These are phyloP conservation scores for Metschnikowia cubensis DNA, from an alignment of 805 yeast genomes.

Conservation along the genomic window DNA sequence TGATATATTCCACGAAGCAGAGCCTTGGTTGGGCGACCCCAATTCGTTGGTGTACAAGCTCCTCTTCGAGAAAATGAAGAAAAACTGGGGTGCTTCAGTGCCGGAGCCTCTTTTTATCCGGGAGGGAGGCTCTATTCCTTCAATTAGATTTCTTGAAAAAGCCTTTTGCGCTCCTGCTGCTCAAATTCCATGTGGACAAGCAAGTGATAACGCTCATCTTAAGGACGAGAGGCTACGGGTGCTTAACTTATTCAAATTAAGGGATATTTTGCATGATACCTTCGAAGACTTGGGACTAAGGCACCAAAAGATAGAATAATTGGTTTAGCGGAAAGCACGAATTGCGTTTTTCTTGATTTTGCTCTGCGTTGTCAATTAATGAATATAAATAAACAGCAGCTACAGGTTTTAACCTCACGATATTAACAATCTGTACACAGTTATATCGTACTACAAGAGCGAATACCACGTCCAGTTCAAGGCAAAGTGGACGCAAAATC, in stretches of 20 bases:
- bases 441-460: too few species aligned
- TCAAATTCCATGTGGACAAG: slow-evolving; percentile 95
- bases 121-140: slow-evolving; percentile 97
- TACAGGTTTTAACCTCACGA: too few species aligned
- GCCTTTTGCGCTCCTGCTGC: slow-evolving; percentile 84
- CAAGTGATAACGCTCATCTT: slow-evolving; percentile 90
- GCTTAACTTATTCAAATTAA: slow-evolving; percentile 69
- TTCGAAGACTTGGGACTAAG: slow-evolving; percentile 37
- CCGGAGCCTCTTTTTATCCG: slow-evolving; percentile 78
- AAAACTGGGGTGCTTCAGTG: slow-evolving; percentile 60
- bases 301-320: neutral
- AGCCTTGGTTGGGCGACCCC: slow-evolving; percentile 94
- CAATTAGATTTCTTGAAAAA: slow-evolving; percentile 79
- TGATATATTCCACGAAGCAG: slow-evolving; percentile 76
- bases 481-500: too few species aligned
- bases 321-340: neutral
- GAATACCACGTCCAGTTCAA: too few species aligned
- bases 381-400: too few species aligned
- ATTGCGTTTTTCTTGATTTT: too few species aligned
- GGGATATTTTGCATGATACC: slow-evolving; percentile 56
- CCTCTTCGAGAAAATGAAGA: slow-evolving; percentile 54
- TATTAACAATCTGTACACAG: too few species aligned
- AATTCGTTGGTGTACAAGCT: slow-evolving; percentile 67
- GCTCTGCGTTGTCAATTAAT: too few species aligned
- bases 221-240: slow-evolving; percentile 82